Evolutionary conservation across 495 filamentous ascomycete species (phyloP).

Genomic region (Mytilinidion resinicola): DNA sequence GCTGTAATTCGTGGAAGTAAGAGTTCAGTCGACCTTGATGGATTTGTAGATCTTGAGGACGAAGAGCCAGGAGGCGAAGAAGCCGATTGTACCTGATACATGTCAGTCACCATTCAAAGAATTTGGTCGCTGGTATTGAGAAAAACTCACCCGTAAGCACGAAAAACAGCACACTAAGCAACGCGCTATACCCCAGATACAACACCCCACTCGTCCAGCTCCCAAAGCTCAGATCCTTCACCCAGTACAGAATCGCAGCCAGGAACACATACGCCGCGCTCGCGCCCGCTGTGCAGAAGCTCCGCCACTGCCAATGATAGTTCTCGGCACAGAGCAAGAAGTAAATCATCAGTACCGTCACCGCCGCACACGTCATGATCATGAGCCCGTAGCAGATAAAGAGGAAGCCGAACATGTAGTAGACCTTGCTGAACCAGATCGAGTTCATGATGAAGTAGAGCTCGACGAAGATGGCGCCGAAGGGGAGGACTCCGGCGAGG

Average conservation of each 20-base stretch:
- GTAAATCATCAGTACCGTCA: constrained; percentile 88
- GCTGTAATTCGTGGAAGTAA: no score
- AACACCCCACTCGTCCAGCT: constrained; percentile 79
- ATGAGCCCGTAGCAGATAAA: constrained; percentile 97
- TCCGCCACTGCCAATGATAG: constrained; percentile 98
- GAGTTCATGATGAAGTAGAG: constrained; percentile 98
- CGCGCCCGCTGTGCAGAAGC: constrained; percentile 81
- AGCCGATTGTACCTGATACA: constrained; percentile 80
- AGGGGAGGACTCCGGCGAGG: constrained; percentile 84
- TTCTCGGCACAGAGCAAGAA: constrained; percentile 93
- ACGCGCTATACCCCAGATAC: constrained; percentile 85
- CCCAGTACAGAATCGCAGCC: constrained; percentile 82
- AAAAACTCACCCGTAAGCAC: constrained; percentile 75
- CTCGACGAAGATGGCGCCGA: constrained; percentile 94
- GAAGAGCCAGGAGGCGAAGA: constrained; percentile 90
- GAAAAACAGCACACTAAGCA: constrained; percentile 87
- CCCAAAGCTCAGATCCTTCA: constrained; percentile 74
- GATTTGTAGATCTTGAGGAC: constrained; percentile 88
- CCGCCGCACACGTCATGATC: constrained; percentile 90
- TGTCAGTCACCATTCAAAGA: neutral
- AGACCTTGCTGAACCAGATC: constrained; percentile 95
- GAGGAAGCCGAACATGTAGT: constrained; percentile 99
- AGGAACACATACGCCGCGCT: constrained; percentile 85
- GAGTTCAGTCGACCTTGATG: constrained; percentile 74
- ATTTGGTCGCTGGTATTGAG: neutral